Conservation (phyloP, 768 basidiomycete species). For the Tulasnella sp. region DNA sequence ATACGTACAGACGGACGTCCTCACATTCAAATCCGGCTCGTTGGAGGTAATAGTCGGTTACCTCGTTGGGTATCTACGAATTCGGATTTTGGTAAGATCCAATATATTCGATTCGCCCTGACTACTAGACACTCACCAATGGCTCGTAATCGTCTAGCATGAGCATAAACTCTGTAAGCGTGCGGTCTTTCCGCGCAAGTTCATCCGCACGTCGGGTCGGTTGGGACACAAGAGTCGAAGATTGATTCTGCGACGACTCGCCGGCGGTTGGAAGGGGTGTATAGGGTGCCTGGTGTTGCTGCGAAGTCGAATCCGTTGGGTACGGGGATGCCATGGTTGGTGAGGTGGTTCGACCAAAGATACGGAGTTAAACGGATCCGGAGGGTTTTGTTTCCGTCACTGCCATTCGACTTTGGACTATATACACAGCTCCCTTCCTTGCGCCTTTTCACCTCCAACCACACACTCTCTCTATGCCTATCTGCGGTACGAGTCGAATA, state of each 20-base stretch:
- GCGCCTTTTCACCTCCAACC: not conserved
- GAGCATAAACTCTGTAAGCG: constrained; percentile 82
- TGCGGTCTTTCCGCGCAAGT: constrained; percentile 68
- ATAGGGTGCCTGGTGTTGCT: not conserved
- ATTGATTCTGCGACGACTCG: too few relatives aligned
- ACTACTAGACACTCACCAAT: constrained; percentile 48
- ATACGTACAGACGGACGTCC: constrained; percentile 68
- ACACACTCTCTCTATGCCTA: not conserved
- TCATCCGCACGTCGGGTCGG: constrained; percentile 14
- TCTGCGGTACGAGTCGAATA: not conserved
- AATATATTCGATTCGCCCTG: not conserved
- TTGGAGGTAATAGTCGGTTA: constrained; percentile 95
- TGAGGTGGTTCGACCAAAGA: not conserved
- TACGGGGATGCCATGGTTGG: not conserved
- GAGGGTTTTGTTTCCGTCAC: not conserved
- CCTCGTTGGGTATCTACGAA: constrained; percentile 84
- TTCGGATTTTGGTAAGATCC: not conserved
- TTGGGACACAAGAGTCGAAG: not conserved
- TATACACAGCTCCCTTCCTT: not conserved
- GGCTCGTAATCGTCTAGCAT: constrained; percentile 98
- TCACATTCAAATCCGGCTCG: constrained; percentile 92
- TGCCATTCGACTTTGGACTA: not conserved
- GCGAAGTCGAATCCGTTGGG: not conserved
- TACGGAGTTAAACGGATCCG: not conserved
- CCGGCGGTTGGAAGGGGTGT: too few relatives aligned